phyloP scores from a whole-genome alignment of 148 eudicot genomes.

The Hydrangea macrophylla region DNA sequence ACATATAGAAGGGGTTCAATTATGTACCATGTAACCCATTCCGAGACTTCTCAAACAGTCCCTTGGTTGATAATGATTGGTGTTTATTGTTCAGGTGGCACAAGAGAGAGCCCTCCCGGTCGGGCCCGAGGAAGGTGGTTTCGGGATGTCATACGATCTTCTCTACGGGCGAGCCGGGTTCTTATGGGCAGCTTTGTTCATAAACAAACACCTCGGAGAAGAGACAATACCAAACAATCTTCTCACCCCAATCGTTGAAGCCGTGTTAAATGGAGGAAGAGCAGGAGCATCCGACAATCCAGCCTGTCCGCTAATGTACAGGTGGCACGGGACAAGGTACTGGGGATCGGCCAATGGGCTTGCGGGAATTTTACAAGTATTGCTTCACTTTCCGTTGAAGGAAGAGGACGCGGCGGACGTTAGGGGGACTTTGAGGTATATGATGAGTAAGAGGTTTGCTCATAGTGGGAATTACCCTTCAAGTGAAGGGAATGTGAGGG shows the following conservation, averaged over 20 bases:
- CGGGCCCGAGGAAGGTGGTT: slow-evolving; percentile 85
- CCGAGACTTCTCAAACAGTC: too few species aligned
- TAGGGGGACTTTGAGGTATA: slow-evolving; percentile 61
- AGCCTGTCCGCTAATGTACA: slow-evolving; percentile 64
- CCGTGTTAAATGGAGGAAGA: slow-evolving; percentile 72
- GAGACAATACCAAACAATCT: slow-evolving; percentile 36
- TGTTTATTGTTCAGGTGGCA: slow-evolving; percentile 42
- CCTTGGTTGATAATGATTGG: not conserved
- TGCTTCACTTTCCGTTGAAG: slow-evolving; percentile 63
- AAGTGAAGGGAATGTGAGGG: slow-evolving; percentile 68
- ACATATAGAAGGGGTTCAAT: too few species aligned
- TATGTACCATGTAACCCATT: too few species aligned
- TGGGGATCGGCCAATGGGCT: slow-evolving; percentile 86
- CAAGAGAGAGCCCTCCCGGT: slow-evolving; percentile 73
- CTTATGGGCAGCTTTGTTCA: slow-evolving; percentile 72
- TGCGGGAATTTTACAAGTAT: slow-evolving; percentile 70
- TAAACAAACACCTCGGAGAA: slow-evolving; percentile 57
- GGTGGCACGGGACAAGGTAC: slow-evolving; percentile 86
- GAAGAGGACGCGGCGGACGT: slow-evolving; percentile 64
- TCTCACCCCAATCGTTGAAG: slow-evolving; percentile 63
- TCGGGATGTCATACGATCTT: slow-evolving; percentile 87
- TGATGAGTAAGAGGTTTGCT: slow-evolving; percentile 74
- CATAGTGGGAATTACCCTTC: slow-evolving; percentile 81
- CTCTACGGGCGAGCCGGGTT: slow-evolving; percentile 80
- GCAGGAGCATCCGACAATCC: slow-evolving; percentile 62